Percentiles rank a stretch among this genome's conserved stretches.
These are phyloP conservation scores for Dictyostelium capitatum DNA, from an alignment of 78 protist species.

Conservation along the genomic window DNA sequence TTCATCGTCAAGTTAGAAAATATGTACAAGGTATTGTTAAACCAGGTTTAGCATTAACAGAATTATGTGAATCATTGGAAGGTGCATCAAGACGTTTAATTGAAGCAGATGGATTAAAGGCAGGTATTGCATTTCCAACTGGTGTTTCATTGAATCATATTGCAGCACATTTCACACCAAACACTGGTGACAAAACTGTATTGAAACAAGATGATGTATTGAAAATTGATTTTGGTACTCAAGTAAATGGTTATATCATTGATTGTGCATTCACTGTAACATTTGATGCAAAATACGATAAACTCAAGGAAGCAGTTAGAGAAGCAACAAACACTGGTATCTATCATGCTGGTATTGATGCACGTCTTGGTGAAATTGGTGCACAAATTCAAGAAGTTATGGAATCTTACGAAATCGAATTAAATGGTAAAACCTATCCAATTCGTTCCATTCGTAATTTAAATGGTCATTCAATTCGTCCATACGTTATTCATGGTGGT, in stretches of 20 bases:
- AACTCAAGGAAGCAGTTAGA: constrained; percentile 92
- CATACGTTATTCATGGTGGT: constrained; percentile 97
- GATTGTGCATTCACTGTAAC: constrained; percentile 98
- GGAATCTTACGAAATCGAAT: constrained; percentile 97
- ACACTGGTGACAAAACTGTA: constrained; percentile 98
- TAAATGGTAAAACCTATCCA: constrained; percentile 93
- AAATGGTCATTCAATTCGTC: constrained; percentile 97
- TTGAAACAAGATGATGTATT: constrained; percentile 95
- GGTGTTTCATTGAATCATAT: constrained; percentile 96
- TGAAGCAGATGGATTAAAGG: constrained; percentile 87
- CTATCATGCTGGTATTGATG: constrained; percentile 96
- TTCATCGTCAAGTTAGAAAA: constrained; percentile 87
- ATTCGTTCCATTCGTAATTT: constrained; percentile 96
- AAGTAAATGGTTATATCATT: constrained; percentile 95
- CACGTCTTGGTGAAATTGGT: constrained; percentile 96
- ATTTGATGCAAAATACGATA: constrained; percentile 92
- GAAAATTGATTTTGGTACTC: constrained; percentile 99
- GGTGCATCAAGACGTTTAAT: constrained; percentile 72
- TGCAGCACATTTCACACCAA: constrained; percentile 99
- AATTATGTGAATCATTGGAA: constrained; percentile 91
- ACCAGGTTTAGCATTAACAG: constrained; percentile 93
- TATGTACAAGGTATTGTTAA: constrained; percentile 74
- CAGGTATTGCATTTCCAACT: constrained; percentile 97
- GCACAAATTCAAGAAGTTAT: constrained; percentile 98
- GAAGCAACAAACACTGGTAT: constrained; percentile 98